Percentiles rank a stretch among this genome's conserved stretches.
Evolutionary conservation across 805 yeast species (phyloP).

Genomic region (Suhomyces faveliae): DNA sequence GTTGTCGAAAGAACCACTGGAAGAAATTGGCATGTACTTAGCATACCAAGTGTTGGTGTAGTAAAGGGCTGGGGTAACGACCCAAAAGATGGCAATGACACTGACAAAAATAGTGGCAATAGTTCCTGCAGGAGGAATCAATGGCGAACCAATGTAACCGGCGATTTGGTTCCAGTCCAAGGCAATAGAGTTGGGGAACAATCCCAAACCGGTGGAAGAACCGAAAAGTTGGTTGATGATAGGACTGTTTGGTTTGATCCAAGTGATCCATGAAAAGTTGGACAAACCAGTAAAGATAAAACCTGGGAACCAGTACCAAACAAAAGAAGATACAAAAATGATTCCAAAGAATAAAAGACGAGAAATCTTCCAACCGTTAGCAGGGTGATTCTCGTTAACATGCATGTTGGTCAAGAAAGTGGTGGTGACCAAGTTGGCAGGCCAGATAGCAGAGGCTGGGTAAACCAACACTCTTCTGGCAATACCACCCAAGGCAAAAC

Average conservation of each 20-base stretch:
- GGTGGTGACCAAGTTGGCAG: conserved; percentile 57
- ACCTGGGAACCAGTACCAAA: conserved; percentile 51
- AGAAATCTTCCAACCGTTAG: conserved; percentile 62
- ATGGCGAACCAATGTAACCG: conserved; percentile 57
- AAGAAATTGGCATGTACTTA: conserved; percentile 57
- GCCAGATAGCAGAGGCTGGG: conserved; percentile 73
- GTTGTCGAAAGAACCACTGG: conserved; percentile 48
- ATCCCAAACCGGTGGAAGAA: conserved; percentile 56
- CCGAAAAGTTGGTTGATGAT: conserved; percentile 69
- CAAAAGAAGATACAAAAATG: conserved; percentile 15
- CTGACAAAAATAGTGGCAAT: conserved; percentile 43
- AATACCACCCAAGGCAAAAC: conserved; percentile 67
- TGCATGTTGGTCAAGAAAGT: conserved; percentile 55
- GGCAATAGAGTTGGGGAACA: conserved; percentile 53
- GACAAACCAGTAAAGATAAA: conserved; percentile 58
- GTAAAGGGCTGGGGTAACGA: conserved; percentile 52
- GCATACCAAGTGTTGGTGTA: conserved; percentile 59
- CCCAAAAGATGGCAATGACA: conserved; percentile 44
- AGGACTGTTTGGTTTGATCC: conserved; percentile 63
- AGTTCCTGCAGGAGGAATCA: conserved; percentile 60
- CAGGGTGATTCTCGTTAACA: conserved; percentile 49
- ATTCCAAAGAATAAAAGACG: conserved; percentile 18
- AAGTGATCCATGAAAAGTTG: conserved; percentile 60
- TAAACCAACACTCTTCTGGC: conserved; percentile 57
- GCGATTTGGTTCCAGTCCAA: conserved; percentile 70